Base-by-base conservation (phyloP, 2,329 filamentous ascomycete genomes). In the Zymoseptoria ardabiliae region DNA sequence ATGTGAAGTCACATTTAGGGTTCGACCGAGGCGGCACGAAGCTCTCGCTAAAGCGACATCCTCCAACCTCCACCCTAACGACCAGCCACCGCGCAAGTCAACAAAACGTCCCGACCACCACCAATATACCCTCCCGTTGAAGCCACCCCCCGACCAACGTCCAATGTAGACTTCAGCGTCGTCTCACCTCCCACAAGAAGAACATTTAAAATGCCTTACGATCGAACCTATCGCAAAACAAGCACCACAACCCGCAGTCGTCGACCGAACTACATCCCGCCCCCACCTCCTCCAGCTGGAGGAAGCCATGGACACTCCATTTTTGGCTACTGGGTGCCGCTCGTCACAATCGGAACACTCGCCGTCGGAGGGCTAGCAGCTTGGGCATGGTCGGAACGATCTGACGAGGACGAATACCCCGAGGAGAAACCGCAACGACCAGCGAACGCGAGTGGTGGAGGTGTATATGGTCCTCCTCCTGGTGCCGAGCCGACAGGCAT, bases 321-420 rank as follows among this genome's bases (percentile, higher is more conserved):
- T 66, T 84, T 90, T 77, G 84, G 87, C 70, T 93, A 95, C 77
- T 97, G 92, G 90, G 84, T 96, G 61, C 93, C 93, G 63, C 82
- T 97, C 58, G 87, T 86, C 65, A 76, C 96, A 65, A 97, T 92
- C 54, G 85, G 96, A 60, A 92, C 91, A 53, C 85, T 95, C 67
- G 93, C 93, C 61, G 91, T 92, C 21, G 86, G 89, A 58, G 91
- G 92, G 35, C 77, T 96, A 53, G 92, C 87, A 56, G 91, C 91
- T 59, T 97, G 93, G 93, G 85, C 92, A 61, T 96, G 91, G 91
- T 95, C 89, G 73, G 91, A 96, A 77, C 87, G 90, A 69, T 85
- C 82, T 70, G 87, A 89, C 65, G 83, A 87, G 60, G 87, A 90
- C 56, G 87, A 91, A 25, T 82, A 85, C 56, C 77, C 79, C 57